A percentile compares a stretch with the other conserved stretches of the same genome.
These are phyloP conservation scores for Talaromyces sp. DNA, from an alignment of 2,329 filamentous ascomycete species.

Conservation along the genomic window DNA sequence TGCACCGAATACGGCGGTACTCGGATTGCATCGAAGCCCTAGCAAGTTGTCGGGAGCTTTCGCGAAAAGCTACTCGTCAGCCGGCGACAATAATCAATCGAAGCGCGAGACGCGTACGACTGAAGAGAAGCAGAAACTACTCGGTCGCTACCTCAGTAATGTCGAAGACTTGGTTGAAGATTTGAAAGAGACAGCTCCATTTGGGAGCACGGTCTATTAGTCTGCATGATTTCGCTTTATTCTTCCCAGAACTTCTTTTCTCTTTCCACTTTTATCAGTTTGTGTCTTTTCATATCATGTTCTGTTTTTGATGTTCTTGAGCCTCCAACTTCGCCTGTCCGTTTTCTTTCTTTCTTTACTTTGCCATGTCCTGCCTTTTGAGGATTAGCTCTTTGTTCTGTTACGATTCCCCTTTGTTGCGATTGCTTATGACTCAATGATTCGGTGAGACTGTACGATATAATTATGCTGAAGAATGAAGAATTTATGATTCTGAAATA, in stretches of 20 bases:
- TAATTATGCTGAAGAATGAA: constrained; percentile 5
- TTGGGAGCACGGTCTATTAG: constrained; percentile 53
- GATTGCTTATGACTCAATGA: constrained; percentile 12
- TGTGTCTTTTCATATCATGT: not conserved
- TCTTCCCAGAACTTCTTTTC: not conserved
- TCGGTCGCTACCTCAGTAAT: constrained; percentile 74
- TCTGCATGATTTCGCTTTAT: not conserved
- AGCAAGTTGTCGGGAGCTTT: constrained; percentile 65
- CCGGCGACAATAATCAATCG: constrained; percentile 25
- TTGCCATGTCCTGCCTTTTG: not conserved
- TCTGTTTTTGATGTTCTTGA: not conserved
- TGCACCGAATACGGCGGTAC: constrained; percentile 39
- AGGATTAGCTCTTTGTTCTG: constrained; percentile 6
- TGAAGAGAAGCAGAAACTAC: constrained; percentile 75
- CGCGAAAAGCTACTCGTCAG: constrained; percentile 37
- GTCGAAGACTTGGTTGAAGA: constrained; percentile 84
- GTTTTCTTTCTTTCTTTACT: not conserved
- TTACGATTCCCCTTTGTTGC: constrained; percentile 20
- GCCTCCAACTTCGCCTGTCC: not conserved
- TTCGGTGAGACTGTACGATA: constrained; percentile 11
- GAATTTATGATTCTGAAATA: not conserved
- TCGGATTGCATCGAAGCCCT: constrained; percentile 62
- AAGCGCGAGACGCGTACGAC: constrained; percentile 59
- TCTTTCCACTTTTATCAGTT: not conserved
- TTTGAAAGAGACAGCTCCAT: constrained; percentile 72